These are phyloP conservation scores for Nothophytophthora sp. DNA, from an alignment of 352 stramenopile genomes.

Conservation along the genomic window DNA sequence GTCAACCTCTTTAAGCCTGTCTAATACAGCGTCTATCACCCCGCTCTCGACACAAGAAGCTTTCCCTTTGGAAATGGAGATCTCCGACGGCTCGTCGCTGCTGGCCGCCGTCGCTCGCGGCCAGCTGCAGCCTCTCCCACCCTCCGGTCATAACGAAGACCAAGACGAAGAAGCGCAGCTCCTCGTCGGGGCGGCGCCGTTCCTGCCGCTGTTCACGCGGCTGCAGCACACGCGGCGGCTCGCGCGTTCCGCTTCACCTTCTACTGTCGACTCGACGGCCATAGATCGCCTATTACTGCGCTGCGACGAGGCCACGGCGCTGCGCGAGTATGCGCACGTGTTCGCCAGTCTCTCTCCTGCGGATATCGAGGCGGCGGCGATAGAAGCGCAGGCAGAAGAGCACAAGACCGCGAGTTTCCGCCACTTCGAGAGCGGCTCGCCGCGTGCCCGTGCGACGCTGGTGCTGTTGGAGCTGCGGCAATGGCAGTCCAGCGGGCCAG, in stretches of 20 bases:
- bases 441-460: constrained; percentile 31
- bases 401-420: constrained; percentile 33
- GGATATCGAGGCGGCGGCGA: constrained; percentile 20
- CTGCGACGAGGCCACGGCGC: constrained; percentile 40
- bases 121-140: constrained; percentile 21
- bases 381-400: constrained; percentile 4
- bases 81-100: constrained; percentile 12
- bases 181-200: constrained; percentile 30
- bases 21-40: too few species aligned
- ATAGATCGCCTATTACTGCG: constrained; percentile 32
- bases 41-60: too few species aligned
- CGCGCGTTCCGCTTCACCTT: background rate
- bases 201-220: constrained; percentile 51
- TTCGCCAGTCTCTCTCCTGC: constrained; percentile 27
- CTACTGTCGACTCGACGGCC: background rate
- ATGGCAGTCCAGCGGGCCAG: constrained; percentile 12
- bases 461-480: constrained; percentile 39
- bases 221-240: constrained; percentile 38
- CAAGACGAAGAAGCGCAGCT: constrained; percentile 11
- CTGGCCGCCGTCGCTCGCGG: constrained; percentile 25
- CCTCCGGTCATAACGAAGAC: background rate
- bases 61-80: too few species aligned
- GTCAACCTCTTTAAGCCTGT: too few species aligned
- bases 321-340: constrained; percentile 42
- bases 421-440: constrained; percentile 47